These are phyloP conservation scores for Triglochin maritima DNA, from an alignment of 106 monocot genomes.

Conservation along the genomic window DNA sequence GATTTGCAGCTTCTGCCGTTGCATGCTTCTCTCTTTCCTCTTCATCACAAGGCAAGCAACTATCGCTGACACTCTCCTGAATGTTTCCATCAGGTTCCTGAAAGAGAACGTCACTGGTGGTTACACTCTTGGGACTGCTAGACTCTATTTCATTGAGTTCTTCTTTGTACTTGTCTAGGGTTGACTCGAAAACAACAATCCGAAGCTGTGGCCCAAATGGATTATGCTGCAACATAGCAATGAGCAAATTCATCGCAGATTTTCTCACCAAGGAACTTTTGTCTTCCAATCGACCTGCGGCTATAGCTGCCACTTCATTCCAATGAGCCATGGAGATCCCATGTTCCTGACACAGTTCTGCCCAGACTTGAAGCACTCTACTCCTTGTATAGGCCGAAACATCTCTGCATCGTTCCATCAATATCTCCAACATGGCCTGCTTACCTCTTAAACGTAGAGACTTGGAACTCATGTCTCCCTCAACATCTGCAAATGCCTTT, in stretches of 20 bases:
- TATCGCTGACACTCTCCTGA: constrained; percentile 54
- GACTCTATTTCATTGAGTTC: constrained; percentile 59
- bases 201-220: constrained; percentile 92
- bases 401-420: constrained; percentile 84
- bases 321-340: constrained; percentile 79
- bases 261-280: constrained; percentile 92
- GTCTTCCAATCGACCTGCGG: constrained; percentile 90
- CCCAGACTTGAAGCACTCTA: constrained; percentile 90
- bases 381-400: constrained; percentile 95
- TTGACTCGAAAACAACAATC: constrained; percentile 64
- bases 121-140: constrained; percentile 6
- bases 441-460: constrained; percentile 50
- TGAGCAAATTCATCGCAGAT: constrained; percentile 78
- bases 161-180: constrained; percentile 66
- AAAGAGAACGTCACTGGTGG: constrained; percentile 7
- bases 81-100: constrained; percentile 8
- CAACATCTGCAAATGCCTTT: constrained; percentile 73
- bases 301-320: constrained; percentile 86
- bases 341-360: constrained; percentile 83
- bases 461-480: constrained; percentile 59
- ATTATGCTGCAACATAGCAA: constrained; percentile 89
- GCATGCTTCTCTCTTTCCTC: constrained; percentile 26
- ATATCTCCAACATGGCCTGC: constrained; percentile 86
- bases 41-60: constrained; percentile 35
- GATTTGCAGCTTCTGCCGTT: constrained; percentile 50